phyloP scores from a whole-genome alignment of 306 rosid genomes.

The Canavalia ensiformis region DNA sequence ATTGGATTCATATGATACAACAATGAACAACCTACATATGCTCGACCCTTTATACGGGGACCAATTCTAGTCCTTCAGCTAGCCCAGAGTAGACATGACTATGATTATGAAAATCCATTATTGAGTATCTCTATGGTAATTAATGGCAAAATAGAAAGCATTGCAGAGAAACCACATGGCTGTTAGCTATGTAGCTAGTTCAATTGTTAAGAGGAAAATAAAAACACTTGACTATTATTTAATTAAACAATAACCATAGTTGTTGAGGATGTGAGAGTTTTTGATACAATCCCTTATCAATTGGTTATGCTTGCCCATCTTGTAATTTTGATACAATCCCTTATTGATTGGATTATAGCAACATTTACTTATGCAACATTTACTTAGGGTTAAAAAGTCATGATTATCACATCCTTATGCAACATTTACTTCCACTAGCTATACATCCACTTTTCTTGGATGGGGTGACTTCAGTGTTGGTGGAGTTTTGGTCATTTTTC shows the following conservation, averaged over 20 bases:
- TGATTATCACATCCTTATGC: too few relatives aligned
- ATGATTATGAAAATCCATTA: conserved; percentile 43
- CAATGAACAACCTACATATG: conserved; percentile 8
- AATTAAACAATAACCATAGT: conserved; percentile 13
- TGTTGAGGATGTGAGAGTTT: not conserved
- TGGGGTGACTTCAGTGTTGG: too few relatives aligned
- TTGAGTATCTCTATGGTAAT: conserved; percentile 25
- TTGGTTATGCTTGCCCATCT: too few relatives aligned
- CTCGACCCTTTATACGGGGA: conserved; percentile 52
- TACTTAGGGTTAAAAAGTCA: too few relatives aligned
- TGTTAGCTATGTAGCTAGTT: not conserved
- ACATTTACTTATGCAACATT: too few relatives aligned
- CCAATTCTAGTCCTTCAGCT: conserved; percentile 39
- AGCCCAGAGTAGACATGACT: not conserved
- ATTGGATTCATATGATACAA: not conserved
- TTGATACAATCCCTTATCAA: not conserved
- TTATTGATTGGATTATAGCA: too few relatives aligned
- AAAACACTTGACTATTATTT: conserved; percentile 13
- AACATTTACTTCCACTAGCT: too few relatives aligned
- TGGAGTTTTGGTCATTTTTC: too few relatives aligned
- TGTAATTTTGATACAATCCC: too few relatives aligned
- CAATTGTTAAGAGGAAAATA: conserved; percentile 8
- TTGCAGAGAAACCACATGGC: conserved; percentile 32
- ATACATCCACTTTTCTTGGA: too few relatives aligned
- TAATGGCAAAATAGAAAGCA: not conserved